Conservation (phyloP, 2,329 filamentous ascomycete genomes). For the Lasiodiplodia citricola region DNA sequence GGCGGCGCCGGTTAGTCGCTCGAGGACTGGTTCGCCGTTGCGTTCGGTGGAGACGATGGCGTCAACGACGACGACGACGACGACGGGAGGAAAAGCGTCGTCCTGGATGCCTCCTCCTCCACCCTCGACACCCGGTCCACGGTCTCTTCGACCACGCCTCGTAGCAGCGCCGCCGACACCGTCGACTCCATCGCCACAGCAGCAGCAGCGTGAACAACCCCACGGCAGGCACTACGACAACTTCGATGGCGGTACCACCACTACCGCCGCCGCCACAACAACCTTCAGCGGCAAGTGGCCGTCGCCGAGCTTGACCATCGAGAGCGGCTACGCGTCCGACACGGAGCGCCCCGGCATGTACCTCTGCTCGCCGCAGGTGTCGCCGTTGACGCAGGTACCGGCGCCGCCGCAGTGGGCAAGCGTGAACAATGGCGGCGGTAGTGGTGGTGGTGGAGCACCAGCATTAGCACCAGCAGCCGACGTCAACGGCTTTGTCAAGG, state of each 20-base stretch:
- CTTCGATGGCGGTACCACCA: background rate
- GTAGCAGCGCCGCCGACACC: conserved; percentile 23
- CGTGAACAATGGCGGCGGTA: conserved; percentile 39
- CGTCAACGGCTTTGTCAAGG: background rate
- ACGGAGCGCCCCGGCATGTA: conserved; percentile 45
- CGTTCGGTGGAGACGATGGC: background rate
- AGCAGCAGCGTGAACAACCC: too few species aligned
- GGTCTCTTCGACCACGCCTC: conserved; percentile 33
- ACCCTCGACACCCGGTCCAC: conserved; percentile 18
- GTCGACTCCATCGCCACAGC: background rate
- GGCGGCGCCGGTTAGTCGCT: too few species aligned
- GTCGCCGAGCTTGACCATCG: conserved; percentile 31
- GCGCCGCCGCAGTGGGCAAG: conserved; percentile 45
- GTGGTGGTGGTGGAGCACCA: background rate
- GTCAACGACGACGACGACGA: background rate
- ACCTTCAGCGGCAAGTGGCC: background rate
- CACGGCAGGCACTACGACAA: background rate
- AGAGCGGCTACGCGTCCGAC: conserved; percentile 51
- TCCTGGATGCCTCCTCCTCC: background rate
- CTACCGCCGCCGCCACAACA: background rate
- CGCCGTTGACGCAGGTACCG: conserved; percentile 40
- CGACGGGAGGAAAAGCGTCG: background rate
- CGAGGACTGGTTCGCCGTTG: too few species aligned
- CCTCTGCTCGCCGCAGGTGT: conserved; percentile 46
- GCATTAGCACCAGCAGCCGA: too few species aligned